Conservation (phyloP, 139 green algal species). For the Chlorella sp. region DNA sequence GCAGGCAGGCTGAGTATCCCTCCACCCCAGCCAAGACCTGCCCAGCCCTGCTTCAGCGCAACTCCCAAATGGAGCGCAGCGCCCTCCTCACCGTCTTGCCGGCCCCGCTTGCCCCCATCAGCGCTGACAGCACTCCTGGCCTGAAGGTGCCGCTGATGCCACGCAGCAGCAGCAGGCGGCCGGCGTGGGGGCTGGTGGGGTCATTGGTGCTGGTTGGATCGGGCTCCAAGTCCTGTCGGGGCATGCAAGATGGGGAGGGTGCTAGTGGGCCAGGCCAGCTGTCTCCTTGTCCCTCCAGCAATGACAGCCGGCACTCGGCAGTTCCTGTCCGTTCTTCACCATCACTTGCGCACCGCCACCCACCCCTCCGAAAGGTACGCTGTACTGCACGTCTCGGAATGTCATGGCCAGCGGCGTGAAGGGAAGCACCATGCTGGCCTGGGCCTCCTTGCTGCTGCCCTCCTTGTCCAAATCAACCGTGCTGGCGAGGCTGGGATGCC, state of each 20-base stretch:
- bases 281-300: too few species aligned
- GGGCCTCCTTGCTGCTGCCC: too few species aligned
- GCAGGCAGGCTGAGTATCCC: too few species aligned
- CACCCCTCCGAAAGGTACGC: slow-evolving; percentile 27
- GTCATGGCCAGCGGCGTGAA: slow-evolving; percentile 52
- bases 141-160: slow-evolving; percentile 55
- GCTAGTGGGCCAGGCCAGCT: too few species aligned
- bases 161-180: slow-evolving; percentile 30
- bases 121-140: slow-evolving; percentile 35
- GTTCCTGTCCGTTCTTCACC: too few species aligned
- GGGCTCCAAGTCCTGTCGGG: too few species aligned
- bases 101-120: slow-evolving; percentile 7
- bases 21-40: too few species aligned
- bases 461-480: too few species aligned
- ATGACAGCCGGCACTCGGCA: too few species aligned
- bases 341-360: not conserved
- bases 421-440: slow-evolving; percentile 5
- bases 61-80: not conserved
- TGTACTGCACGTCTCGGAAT: slow-evolving; percentile 54
- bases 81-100: not conserved
- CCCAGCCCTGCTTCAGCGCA: not conserved
- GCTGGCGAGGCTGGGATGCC: too few species aligned
- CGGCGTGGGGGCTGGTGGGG: not conserved
- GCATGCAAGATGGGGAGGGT: too few species aligned
- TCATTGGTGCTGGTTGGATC: not conserved